These are phyloP conservation scores for Chiua virens DNA, from an alignment of 768 basidiomycete genomes.

Conservation along the genomic window DNA sequence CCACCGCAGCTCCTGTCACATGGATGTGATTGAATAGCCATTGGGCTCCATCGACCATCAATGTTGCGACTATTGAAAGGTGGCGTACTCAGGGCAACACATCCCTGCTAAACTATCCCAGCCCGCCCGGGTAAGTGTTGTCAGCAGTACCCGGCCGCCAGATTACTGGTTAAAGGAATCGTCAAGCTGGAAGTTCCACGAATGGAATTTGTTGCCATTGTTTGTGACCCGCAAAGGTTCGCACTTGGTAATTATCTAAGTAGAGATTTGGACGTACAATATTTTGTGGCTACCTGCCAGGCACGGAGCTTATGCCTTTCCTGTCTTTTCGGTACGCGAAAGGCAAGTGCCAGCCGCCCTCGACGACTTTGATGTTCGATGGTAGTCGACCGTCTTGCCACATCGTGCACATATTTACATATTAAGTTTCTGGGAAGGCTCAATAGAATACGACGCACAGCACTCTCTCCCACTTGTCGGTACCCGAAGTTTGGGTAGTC, in stretches of 20 bases:
- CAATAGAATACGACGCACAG: slow-evolving; percentile 6
- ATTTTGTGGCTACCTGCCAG: slow-evolving; percentile 15
- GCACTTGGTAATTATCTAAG: slow-evolving; percentile 12
- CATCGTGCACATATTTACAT: slow-evolving; percentile 4
- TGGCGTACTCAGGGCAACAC: slow-evolving; percentile 24
- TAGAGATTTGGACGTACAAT: neutral
- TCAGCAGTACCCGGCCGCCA: slow-evolving; percentile 2
- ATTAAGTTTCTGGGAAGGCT: slow-evolving; percentile 5
- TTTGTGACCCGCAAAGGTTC: slow-evolving; percentile 7
- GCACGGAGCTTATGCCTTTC: slow-evolving; percentile 16
- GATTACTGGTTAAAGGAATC: slow-evolving; percentile 1
- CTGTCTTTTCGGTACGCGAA: slow-evolving; percentile 6
- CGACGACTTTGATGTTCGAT: slow-evolving; percentile 9
- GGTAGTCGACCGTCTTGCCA: slow-evolving; percentile 3
- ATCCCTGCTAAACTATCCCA: slow-evolving; percentile 17
- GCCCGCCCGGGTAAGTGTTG: slow-evolving; percentile 8
- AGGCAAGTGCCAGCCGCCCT: slow-evolving; percentile 5
- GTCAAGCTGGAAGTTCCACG: neutral
- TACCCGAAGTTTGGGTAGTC: too few species aligned
- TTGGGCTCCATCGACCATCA: slow-evolving; percentile 14
- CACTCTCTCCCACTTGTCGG: neutral
- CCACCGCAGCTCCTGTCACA: slow-evolving; percentile 24
- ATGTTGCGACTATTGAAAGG: slow-evolving; percentile 12
- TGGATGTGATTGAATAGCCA: slow-evolving; percentile 6
- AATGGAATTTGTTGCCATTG: slow-evolving; percentile 10